Conservation (phyloP, 2,329 filamentous ascomycete species). For the Metarhizium brunneum region DNA sequence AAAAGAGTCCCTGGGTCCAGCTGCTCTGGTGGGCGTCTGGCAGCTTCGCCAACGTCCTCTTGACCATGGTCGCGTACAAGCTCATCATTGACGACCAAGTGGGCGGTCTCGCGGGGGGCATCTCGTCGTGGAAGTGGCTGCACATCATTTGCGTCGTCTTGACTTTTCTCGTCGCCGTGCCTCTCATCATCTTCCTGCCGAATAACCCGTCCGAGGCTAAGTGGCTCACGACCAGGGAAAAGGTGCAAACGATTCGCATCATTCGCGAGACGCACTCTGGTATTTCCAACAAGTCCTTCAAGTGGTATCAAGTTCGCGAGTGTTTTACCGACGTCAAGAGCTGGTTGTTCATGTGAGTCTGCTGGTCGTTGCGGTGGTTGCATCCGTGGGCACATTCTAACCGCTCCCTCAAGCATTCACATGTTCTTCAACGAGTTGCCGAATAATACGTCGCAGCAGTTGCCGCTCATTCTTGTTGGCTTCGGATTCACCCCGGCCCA, state of each 20-base stretch:
- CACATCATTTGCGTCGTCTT: constrained; percentile 45
- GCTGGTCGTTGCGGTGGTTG: too few species aligned
- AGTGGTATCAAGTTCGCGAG: constrained; percentile 14
- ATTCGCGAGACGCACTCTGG: constrained; percentile 14
- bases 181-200: constrained; percentile 12
- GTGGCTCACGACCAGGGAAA: constrained; percentile 12
- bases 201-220: constrained; percentile 13
- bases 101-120: constrained; percentile 9
- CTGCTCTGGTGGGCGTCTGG: constrained; percentile 19
- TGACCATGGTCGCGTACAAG: constrained; percentile 19
- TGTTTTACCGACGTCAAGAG: constrained; percentile 13
- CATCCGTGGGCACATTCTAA: too few species aligned
- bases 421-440: constrained; percentile 19
- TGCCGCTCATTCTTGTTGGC: constrained; percentile 15
- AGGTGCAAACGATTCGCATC: constrained; percentile 12
- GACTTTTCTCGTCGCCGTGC: constrained; percentile 28
- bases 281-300: constrained; percentile 14
- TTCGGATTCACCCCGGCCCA: constrained; percentile 16
- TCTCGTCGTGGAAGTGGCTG: constrained; percentile 34
- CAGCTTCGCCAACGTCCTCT: constrained; percentile 17
- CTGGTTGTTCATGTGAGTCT: constrained; percentile 11
- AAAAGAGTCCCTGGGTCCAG: constrained; percentile 19
- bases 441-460: constrained; percentile 16
- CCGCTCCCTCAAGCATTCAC: constrained; percentile 8
- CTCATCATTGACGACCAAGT: constrained; percentile 13